Conservation (phyloP, 2,329 filamentous ascomycete genomes). For the Scedosporium minutisporum region DNA sequence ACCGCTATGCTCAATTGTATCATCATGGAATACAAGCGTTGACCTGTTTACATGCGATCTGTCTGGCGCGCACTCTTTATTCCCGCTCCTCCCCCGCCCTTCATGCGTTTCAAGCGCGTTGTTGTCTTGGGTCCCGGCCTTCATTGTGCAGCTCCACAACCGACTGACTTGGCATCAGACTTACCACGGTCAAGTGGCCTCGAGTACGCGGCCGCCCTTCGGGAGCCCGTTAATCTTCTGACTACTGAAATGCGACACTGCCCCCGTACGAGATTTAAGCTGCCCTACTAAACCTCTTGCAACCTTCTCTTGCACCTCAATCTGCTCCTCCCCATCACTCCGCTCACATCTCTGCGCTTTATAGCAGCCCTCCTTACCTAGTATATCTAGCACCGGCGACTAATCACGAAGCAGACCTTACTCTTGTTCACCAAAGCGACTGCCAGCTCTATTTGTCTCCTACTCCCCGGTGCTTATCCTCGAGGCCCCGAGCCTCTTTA, state of each 20-base stretch:
- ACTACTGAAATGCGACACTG: neutral
- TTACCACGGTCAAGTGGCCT: neutral
- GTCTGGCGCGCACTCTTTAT: neutral
- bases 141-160: constrained; percentile 1
- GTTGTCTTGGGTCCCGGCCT: constrained; percentile 1
- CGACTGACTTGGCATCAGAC: constrained; percentile 2
- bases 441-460: too few relatives aligned
- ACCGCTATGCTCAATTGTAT: neutral
- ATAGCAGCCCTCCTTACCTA: neutral
- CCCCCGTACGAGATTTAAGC: neutral
- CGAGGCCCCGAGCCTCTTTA: too few relatives aligned
- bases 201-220: constrained; percentile 1
- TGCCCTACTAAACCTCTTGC: neutral
- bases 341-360: neutral
- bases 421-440: too few relatives aligned
- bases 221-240: neutral
- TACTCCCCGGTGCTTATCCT: too few relatives aligned
- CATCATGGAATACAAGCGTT: neutral
- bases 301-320: neutral
- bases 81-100: neutral
- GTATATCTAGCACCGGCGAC: too few relatives aligned
- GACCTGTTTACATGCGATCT: neutral
- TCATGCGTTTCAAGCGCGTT: constrained; percentile 2
- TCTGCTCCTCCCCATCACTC: neutral
- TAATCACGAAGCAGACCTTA: too few relatives aligned